Conservation (phyloP, 805 yeast genomes). For the Metschnikowia dekortorum region DNA sequence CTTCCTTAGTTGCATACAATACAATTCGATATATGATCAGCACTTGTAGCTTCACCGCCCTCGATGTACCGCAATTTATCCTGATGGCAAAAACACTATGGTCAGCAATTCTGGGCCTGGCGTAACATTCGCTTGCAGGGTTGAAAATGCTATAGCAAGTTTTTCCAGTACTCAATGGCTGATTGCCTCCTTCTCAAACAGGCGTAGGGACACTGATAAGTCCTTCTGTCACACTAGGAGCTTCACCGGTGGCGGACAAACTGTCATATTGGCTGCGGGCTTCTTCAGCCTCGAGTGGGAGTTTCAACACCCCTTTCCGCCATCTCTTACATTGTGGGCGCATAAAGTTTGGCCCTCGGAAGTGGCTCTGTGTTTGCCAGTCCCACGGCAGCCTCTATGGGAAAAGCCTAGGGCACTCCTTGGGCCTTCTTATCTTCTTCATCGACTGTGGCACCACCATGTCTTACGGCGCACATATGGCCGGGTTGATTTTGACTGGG, state of each 20-base stretch:
- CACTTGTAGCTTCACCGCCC: background rate
- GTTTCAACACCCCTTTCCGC: constrained; percentile 39
- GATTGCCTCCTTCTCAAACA: no score
- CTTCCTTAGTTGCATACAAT: constrained; percentile 1
- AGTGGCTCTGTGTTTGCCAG: constrained; percentile 55
- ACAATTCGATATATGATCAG: background rate
- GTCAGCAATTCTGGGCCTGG: no score
- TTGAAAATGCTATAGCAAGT: background rate
- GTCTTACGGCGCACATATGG: constrained; percentile 48
- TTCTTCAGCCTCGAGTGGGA: constrained; percentile 38
- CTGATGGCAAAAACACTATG: background rate
- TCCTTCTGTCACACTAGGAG: constrained; percentile 18
- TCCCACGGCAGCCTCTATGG: constrained; percentile 57
- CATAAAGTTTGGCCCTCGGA: constrained; percentile 54
- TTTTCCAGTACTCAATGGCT: no score
- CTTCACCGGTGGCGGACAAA: constrained; percentile 59
- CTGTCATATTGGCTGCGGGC: constrained; percentile 58
- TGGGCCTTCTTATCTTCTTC: constrained; percentile 45
- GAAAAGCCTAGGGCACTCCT: constrained; percentile 50
- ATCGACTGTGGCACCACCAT: constrained; percentile 51
- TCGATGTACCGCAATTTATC: background rate
- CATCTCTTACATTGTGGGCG: constrained; percentile 53
- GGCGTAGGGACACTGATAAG: no score
- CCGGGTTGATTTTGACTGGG: constrained; percentile 54
- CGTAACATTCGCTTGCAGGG: no score